phyloP scores from a whole-genome alignment of 2,329 filamentous ascomycete genomes.

The Tolypocladium sp. region DNA sequence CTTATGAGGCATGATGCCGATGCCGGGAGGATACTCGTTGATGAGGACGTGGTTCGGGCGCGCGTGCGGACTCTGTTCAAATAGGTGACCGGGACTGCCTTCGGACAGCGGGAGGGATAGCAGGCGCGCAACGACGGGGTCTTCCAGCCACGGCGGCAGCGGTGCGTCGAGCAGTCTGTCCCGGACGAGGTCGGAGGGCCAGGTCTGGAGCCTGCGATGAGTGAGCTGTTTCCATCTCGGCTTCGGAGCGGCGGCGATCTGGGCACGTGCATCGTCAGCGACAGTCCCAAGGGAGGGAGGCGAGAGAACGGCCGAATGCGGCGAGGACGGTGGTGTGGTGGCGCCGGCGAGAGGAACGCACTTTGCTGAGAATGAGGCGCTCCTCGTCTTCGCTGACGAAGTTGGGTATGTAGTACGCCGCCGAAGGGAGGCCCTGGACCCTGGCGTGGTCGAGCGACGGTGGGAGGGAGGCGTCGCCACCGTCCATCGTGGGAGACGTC shows the following conservation, averaged over 20 bases:
- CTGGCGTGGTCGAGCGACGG: conserved; percentile 38
- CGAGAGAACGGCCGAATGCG: neutral
- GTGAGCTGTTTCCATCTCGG: conserved; percentile 80
- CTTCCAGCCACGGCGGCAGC: conserved; percentile 66
- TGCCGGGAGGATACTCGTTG: conserved; percentile 80
- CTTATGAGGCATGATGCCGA: conserved; percentile 97
- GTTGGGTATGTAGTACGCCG: conserved; percentile 76
- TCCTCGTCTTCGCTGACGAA: conserved; percentile 78
- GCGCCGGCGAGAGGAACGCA: conserved; percentile 23
- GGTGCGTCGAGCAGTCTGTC: conserved; percentile 67
- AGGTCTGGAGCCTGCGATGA: conserved; percentile 84
- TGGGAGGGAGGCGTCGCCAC: conserved; percentile 26
- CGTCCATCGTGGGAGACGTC: neutral
- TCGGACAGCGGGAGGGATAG: conserved; percentile 35
- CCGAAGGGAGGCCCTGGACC: conserved; percentile 47
- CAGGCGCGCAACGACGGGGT: conserved; percentile 58
- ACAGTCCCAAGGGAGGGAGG: neutral
- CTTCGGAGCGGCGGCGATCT: conserved; percentile 56
- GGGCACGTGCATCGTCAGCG: conserved; percentile 4
- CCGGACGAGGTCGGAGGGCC: conserved; percentile 74
- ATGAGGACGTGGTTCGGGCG: conserved; percentile 85
- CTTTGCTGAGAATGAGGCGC: conserved; percentile 59
- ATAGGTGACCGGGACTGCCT: conserved; percentile 30
- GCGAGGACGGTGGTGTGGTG: conserved; percentile 29
- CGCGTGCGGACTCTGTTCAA: conserved; percentile 58